Evolutionary conservation across 2,329 filamentous ascomycete species (phyloP), one percentile per base, ranked within the genome.

Genomic region (Biscogniauxia sp.): DNA sequence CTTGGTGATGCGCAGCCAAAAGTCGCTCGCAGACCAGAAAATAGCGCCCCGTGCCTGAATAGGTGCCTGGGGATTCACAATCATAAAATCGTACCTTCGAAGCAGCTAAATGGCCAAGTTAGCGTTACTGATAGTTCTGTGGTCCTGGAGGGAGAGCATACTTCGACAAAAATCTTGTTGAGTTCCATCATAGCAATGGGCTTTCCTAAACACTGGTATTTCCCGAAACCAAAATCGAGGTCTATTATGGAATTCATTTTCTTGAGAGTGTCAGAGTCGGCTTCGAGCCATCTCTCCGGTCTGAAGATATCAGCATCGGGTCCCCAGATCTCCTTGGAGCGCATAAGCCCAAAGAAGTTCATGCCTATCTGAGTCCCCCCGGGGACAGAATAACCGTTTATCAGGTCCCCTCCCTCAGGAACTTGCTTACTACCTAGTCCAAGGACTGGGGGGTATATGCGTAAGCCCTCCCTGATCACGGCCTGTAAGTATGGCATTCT

Each of bases 251-350:
- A 63, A 50, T 74, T 69, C 68, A 76, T 77, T 20, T 66, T 65
- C 23, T 61, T 68, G 37, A 70, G 66, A 37, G 70, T 67, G 0
- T 67, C 70, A 0, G 59, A 61, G 17, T 74, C 70, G 2, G 69
- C 70, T 60, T 78, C 71, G 17, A 82, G 61, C 77, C 79, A 81
- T 49, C 80, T 68, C 56, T 78, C 78, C 0, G 79, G 80, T 11
- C 76, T 69, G 64, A 77, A 82, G 1, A 75, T 57, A 25, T 72
- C 66, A 11, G 68, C 69, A 25, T 72, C 72, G 3, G 59, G 32
- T 15, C 72, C 76, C 65, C 61, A 77, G 63, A 53, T 75, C 68
- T 66, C 78, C 72, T 52, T 72, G 55, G 74, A 68, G 7, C 73
- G 72, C 65, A 77, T 74, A 19, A 79, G 62, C 1, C 74, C 76